phyloP scores from a whole-genome alignment of 495 filamentous ascomycete species.

The Tuber calosporum region DNA sequence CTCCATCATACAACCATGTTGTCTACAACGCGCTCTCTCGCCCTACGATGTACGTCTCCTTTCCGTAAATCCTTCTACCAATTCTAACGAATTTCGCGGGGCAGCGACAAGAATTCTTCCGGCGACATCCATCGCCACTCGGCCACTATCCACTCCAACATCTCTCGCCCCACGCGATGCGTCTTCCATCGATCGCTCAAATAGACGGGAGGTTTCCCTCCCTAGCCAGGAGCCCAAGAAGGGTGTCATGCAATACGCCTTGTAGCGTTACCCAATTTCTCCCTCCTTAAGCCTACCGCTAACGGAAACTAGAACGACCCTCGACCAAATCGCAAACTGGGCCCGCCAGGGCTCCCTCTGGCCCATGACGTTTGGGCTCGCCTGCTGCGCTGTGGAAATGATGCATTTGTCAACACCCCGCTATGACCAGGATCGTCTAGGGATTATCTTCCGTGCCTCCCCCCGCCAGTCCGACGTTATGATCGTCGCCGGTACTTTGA shows the following conservation, averaged over 20 bases:
- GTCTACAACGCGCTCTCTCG: constrained; percentile 33
- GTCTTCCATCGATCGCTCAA: constrained; percentile 30
- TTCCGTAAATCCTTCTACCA: constrained; percentile 10
- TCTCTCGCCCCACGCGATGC: constrained; percentile 24
- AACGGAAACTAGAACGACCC: constrained; percentile 59
- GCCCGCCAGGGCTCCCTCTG: constrained; percentile 86
- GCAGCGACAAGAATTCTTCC: constrained; percentile 32
- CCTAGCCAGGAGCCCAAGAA: constrained; percentile 89
- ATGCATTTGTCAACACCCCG: constrained; percentile 95
- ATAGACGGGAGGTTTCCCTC: constrained; percentile 68
- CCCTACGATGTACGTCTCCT: constrained; percentile 24
- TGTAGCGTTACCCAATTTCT: constrained; percentile 55
- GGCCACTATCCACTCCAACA: constrained; percentile 37
- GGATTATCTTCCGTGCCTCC: constrained; percentile 95
- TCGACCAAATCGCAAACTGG: constrained; percentile 92
- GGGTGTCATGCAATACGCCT: constrained; percentile 90
- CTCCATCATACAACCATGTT: constrained; percentile 29
- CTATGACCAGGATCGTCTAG: constrained; percentile 91
- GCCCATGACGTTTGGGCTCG: constrained; percentile 97
- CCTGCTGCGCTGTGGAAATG: constrained; percentile 96
- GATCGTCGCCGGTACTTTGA: constrained; percentile 93
- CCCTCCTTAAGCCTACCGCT: constrained; percentile 3
- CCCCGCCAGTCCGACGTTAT: constrained; percentile 95
- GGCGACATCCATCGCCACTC: constrained; percentile 42
- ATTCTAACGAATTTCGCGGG: constrained; percentile 21